Percentiles rank a stretch among this genome's conserved stretches.
Evolutionary conservation across 2,329 filamentous ascomycete genomes (phyloP).

Genomic region (Passalora sequoiae): DNA sequence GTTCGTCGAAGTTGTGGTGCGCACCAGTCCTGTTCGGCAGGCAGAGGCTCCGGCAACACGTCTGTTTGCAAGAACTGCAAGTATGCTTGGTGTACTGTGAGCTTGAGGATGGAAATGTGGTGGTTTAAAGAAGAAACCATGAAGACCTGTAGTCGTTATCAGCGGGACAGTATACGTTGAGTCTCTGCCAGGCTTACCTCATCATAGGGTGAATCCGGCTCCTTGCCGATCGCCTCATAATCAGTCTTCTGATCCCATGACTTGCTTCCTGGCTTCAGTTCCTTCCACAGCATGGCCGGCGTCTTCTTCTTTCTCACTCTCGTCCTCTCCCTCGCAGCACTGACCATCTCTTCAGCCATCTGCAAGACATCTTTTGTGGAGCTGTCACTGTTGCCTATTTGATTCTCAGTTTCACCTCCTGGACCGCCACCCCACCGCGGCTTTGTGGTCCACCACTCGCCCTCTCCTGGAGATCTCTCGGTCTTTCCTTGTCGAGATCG

Average conservation of each 20-base stretch:
- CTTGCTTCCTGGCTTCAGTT: slow-evolving; percentile 44
- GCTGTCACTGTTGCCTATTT: slow-evolving; percentile 30
- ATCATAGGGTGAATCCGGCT: slow-evolving; percentile 31
- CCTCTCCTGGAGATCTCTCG: slow-evolving; percentile 49
- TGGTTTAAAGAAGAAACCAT: slow-evolving; percentile 59
- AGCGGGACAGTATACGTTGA: too few relatives aligned
- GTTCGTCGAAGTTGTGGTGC: slow-evolving; percentile 51
- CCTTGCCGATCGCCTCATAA: slow-evolving; percentile 55
- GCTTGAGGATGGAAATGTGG: slow-evolving; percentile 55
- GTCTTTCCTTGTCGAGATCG: slow-evolving; percentile 51
- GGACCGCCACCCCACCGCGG: slow-evolving; percentile 54
- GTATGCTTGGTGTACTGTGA: slow-evolving; percentile 54
- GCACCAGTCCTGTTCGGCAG: slow-evolving; percentile 40
- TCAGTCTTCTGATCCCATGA: slow-evolving; percentile 54
- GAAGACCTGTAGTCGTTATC: slow-evolving; percentile 57
- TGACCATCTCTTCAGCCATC: slow-evolving; percentile 16
- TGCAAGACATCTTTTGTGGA: slow-evolving; percentile 22
- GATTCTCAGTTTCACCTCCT: slow-evolving; percentile 40
- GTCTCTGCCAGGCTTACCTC: slow-evolving; percentile 54
- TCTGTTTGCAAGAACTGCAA: slow-evolving; percentile 51
- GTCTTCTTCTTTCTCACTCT: slow-evolving; percentile 35
- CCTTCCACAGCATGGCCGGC: slow-evolving; percentile 50
- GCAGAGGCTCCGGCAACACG: slow-evolving; percentile 26
- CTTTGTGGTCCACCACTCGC: slow-evolving; percentile 56
- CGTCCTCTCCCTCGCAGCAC: slow-evolving; percentile 5